Base-by-base conservation (phyloP, 306 rosid species). In the Cucumis cinereus region DNA sequence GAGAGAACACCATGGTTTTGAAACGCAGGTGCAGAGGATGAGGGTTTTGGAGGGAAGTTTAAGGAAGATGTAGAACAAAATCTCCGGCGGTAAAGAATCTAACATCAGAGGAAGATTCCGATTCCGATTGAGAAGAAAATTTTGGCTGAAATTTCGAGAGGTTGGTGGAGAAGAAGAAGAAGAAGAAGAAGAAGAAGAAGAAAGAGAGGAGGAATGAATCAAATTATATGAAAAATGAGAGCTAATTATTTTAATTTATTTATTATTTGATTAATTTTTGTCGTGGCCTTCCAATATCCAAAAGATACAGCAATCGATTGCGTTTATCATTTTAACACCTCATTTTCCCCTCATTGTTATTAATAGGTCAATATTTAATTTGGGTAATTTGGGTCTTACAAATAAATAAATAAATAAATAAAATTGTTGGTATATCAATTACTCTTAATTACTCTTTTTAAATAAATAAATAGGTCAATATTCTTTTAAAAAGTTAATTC, bases 31-130 rank as follows among this genome's bases (percentile, higher is more conserved):
- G 36, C 75, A 71, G 75, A 71, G 58, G 9, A 71, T 15, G 75
- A 71, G 75, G 75, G 75, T 71, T 71, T 47, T 47, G 41, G 59
- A 47, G 36, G 75, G 58, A 16, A 71, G 75, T 15, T 47, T 71
- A 9, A 71, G 20, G 58, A 71, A 49, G 58, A 30, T 49, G 75
- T 47, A 7, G 40, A 47, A 71, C 58, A 71, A 16, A 47, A 71
- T 14, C 24, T 71, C 75, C 23, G 20, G 41, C 8, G 75, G 75
- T 4, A 71, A 59, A 47, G 5, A 71, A 71, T 71, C 75, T 1
- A 47, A 24, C 75, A 71, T 70, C 10, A 12, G 56, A 12, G 9
- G 53, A 41, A 40, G 28, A 41, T 6, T 43, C 49, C 41, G 41
- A 36, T 36, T 36, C 41, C 45, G 45, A 70, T 40, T 16, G 75